Evolutionary conservation across 345 rosid genomes (phyloP), one percentile per base, ranked within the genome.

Genomic region (Nasturtium officinale): DNA sequence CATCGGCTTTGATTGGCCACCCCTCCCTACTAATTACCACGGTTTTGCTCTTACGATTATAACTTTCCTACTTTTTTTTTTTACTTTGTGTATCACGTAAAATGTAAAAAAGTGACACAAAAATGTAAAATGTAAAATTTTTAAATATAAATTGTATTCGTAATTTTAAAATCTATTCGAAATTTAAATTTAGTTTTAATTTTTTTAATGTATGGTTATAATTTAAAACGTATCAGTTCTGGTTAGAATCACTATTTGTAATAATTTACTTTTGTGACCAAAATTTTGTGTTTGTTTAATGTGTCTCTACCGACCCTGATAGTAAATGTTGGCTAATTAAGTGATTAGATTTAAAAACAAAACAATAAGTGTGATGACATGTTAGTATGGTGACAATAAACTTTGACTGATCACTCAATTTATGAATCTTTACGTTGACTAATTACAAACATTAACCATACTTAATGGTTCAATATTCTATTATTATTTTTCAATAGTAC

Each of bases 391-490:
- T 55, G 65, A 55, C 76, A 18, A 43, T 63, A n/a, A 46, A 65
- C 43, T 74, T 74, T 74, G 72, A 66, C 60, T 74, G 55, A 29
- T 52, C 73, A 74, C 8, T 28, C 9, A 48, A 46, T 59, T 28
- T 40, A n/a, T 42, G 56, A 60, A 67, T 52, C 46, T 6, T 53
- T 35, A 69, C 54, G 69, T 76, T 76, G 79, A 76, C 79, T 32
- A 63, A 17, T 33, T 54, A 54, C 79, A 28, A 61, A 76, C 80
- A 70, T 63, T 70, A 54, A 76, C 65, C 76, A 46, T 70, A 21
- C 38, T 69, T 53, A 69, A 76, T 71, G 67, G 75, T 70, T 29
- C 21, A 76, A 47, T 76, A 63, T 76, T 76, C 59, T 65, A 26
- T 26, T 2, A 26, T 35, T 35, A 6, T 9, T 26, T 2, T 26